Evolutionary conservation across 345 rosid genomes (phyloP), one percentile per base, ranked within the genome.

Genomic region (Eucalyptus shirleyi): DNA sequence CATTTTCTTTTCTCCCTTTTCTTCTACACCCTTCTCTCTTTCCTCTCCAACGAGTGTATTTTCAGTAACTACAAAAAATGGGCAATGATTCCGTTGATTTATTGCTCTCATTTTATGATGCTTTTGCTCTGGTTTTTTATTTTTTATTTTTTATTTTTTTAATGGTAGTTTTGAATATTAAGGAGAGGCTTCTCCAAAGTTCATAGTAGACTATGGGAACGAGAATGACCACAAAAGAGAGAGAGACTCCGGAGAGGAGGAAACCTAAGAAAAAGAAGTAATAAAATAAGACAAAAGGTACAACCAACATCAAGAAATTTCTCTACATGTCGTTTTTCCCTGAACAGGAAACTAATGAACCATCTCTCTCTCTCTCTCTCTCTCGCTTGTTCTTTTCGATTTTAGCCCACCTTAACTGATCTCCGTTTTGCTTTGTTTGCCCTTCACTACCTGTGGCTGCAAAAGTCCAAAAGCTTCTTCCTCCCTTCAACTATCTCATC

Each of bases 401-500:
- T 59, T 53, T 50, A 86, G 62, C 67, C 16, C 87, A 86, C 87
- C 60, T n/a, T 50, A 34, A 86, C 59, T 16, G 87, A 47, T 86
- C 59, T 50, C 59, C 51, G 44, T 24, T 86, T 53, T 21, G 28
- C 62, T 34, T 47, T 51, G 87, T 72, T 50, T 88, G 85, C 88
- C 72, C 86, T 87, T 50, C 51, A 89, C 92, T 95, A 91, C 91
- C 95, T 93, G 90, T 95, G 98, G 88, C 98, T 97, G 95, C 99
- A 97, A 90, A 96, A 95, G 95, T 96, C 97, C 93, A 95, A 95
- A 90, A 98, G 98, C 95, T 94, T 93, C 97, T 97, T 96, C 92
- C 99, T 97, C 11, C 98, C 99, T 92, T 98, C 99, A 93, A 96
- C 99, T 92, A 98, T 98, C 91, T 98, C 99, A 93, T 98, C 99